Evolutionary conservation across 2,329 filamentous ascomycete genomes (phyloP).

Genomic region (Myriosclerotinia duriaeana): DNA sequence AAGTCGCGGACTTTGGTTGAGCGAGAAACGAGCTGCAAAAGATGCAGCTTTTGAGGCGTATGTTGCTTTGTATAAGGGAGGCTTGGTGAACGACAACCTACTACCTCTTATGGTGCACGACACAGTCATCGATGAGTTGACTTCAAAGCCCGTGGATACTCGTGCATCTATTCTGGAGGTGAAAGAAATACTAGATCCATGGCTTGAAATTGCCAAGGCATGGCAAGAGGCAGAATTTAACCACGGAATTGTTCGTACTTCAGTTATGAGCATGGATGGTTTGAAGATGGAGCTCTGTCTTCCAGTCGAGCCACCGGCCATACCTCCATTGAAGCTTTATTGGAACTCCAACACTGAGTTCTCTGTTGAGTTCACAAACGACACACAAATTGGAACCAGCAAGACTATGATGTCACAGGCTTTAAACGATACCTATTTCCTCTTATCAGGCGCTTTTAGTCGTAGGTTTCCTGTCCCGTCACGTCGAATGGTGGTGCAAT

Average conservation of each 20-base stretch:
- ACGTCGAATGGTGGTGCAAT: slow-evolving; percentile 30
- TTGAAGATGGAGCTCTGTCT: slow-evolving; percentile 29
- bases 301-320: slow-evolving; percentile 28
- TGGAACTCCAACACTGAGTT: slow-evolving; percentile 37
- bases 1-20: slow-evolving; percentile 61
- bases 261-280: slow-evolving; percentile 19
- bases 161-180: slow-evolving; percentile 42
- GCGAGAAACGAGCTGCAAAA: slow-evolving; percentile 60
- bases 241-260: slow-evolving; percentile 43
- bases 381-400: background rate
- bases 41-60: slow-evolving; percentile 81
- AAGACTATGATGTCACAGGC: slow-evolving; percentile 7
- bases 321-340: slow-evolving; percentile 34
- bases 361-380: slow-evolving; percentile 9
- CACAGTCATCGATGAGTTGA: slow-evolving; percentile 43
- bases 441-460: slow-evolving; percentile 34
- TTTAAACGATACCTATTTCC: slow-evolving; percentile 29
- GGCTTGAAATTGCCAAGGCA: slow-evolving; percentile 41
- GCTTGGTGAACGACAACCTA: slow-evolving; percentile 74
- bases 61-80: slow-evolving; percentile 63
- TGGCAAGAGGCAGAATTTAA: slow-evolving; percentile 65
- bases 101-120: slow-evolving; percentile 55
- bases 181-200: slow-evolving; percentile 42
- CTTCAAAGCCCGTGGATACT: slow-evolving; percentile 57
- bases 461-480: slow-evolving; percentile 29